phyloP scores from a whole-genome alignment of 768 basidiomycete genomes.

The Hortiboletus flavorubellus region DNA sequence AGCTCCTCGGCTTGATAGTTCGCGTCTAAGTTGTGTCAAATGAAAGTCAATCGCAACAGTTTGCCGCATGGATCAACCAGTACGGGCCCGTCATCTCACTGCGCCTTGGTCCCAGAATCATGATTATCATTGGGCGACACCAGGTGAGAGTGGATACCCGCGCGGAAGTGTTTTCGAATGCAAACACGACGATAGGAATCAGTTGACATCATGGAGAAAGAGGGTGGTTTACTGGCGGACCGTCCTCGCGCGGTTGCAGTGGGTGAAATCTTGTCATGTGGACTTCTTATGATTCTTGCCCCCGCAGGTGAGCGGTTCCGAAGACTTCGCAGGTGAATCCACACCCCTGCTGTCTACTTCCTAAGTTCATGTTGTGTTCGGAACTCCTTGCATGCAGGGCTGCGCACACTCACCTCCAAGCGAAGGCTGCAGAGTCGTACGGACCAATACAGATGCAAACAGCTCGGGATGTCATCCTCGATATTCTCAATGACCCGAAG shows the following conservation, averaged over 20 bases:
- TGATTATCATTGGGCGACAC: constrained; percentile 35
- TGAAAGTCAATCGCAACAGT: constrained; percentile 35
- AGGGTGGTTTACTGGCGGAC: constrained; percentile 55
- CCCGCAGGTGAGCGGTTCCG: constrained; percentile 58
- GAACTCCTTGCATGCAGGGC: constrained; percentile 35
- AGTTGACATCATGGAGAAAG: constrained; percentile 64
- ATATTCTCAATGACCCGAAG: constrained; percentile 31
- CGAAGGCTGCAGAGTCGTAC: constrained; percentile 48
- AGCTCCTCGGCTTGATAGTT: neutral
- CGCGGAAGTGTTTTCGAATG: neutral
- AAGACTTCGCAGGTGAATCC: constrained; percentile 52
- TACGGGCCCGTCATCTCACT: constrained; percentile 63
- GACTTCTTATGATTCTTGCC: constrained; percentile 54
- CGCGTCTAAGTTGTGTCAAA: neutral
- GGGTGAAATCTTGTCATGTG: constrained; percentile 56
- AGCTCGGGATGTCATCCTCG: constrained; percentile 32
- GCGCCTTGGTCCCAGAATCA: constrained; percentile 41
- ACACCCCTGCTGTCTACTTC: neutral
- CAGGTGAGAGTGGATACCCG: constrained; percentile 25
- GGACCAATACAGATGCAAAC: constrained; percentile 43
- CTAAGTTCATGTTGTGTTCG: neutral
- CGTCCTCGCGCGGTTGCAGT: constrained; percentile 54
- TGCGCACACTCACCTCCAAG: constrained; percentile 56
- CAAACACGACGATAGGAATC: constrained; percentile 41
- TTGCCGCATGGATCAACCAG: constrained; percentile 55